Percentiles rank a stretch among this genome's conserved stretches.
Evolutionary conservation across 345 rosid genomes (phyloP).

Genomic region (Leavenworthia alabamica): DNA sequence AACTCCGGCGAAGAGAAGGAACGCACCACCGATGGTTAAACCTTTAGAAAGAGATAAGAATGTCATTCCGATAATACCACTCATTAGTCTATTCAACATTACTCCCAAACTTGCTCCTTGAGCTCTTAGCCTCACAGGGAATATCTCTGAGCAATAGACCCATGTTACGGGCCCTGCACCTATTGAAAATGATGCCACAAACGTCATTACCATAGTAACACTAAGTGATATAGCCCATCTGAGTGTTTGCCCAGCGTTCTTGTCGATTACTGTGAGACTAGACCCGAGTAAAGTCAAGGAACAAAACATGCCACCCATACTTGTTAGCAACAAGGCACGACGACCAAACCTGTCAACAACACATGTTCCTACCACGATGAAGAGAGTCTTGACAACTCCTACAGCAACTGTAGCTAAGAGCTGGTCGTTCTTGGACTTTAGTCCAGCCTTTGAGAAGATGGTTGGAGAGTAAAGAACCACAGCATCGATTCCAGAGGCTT

Average conservation of each 20-base stretch:
- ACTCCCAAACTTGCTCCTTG: too few relatives aligned
- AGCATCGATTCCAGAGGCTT: slow-evolving; percentile 67
- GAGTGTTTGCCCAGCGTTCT: slow-evolving; percentile 25
- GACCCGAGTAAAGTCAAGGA: too few relatives aligned
- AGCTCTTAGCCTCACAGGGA: too few relatives aligned
- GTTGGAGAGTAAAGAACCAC: slow-evolving; percentile 59
- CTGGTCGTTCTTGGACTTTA: slow-evolving; percentile 38
- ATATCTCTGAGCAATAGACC: too few relatives aligned
- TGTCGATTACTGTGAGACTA: too few relatives aligned
- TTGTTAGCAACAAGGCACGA: slow-evolving; percentile 53
- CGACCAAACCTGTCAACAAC: slow-evolving; percentile 52
- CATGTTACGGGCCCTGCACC: slow-evolving; percentile 72
- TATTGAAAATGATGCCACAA: slow-evolving; percentile 59
- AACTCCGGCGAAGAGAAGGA: too few relatives aligned
- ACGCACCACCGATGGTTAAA: too few relatives aligned
- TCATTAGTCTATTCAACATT: too few relatives aligned
- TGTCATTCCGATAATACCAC: too few relatives aligned
- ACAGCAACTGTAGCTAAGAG: slow-evolving; percentile 49
- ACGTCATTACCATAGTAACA: slow-evolving; percentile 42
- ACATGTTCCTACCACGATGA: slow-evolving; percentile 50
- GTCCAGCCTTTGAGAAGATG: slow-evolving; percentile 53
- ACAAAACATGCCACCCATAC: too few relatives aligned
- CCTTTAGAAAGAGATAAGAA: too few relatives aligned
- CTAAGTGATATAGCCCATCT: slow-evolving; percentile 40
- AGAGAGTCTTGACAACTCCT: slow-evolving; percentile 44